phyloP scores from a whole-genome alignment of 495 filamentous ascomycete genomes.

The Xylaria longipes region DNA sequence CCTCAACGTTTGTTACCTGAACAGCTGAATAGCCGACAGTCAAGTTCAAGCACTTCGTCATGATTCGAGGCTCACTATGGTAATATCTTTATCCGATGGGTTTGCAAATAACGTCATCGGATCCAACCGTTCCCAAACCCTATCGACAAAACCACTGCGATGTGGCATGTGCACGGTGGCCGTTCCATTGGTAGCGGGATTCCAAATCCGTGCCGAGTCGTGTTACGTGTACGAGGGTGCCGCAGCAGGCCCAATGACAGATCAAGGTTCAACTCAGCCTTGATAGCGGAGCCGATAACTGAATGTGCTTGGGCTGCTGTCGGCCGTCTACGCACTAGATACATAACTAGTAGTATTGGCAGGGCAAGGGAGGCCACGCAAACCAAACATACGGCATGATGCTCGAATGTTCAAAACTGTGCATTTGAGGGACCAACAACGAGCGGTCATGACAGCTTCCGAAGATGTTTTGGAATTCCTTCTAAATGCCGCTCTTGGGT shows the following conservation, averaged over 20 bases:
- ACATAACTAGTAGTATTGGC: neutral
- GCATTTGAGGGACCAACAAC: neutral
- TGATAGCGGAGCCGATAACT: conserved; percentile 36
- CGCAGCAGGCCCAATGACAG: conserved; percentile 18
- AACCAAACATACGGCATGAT: neutral
- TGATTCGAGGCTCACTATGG: neutral
- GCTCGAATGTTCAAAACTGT: neutral
- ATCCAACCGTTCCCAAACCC: neutral
- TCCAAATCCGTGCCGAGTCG: conserved; percentile 17
- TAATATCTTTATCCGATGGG: neutral
- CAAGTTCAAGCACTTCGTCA: neutral
- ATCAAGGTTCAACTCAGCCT: conserved; percentile 32
- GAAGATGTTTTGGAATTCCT: conserved; percentile 15
- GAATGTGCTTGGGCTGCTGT: neutral
- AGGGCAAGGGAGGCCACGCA: neutral
- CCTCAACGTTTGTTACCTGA: neutral
- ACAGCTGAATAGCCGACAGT: neutral
- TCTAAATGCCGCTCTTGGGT: neutral
- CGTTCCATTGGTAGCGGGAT: neutral
- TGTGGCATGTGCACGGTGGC: neutral
- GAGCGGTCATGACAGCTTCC: neutral
- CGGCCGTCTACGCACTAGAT: neutral
- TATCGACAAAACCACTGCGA: conserved; percentile 6
- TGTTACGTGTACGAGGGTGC: conserved; percentile 14
- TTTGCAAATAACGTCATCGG: neutral